phyloP scores from a whole-genome alignment of 257 asterid genomes.

The Thymus quinquecostatus region DNA sequence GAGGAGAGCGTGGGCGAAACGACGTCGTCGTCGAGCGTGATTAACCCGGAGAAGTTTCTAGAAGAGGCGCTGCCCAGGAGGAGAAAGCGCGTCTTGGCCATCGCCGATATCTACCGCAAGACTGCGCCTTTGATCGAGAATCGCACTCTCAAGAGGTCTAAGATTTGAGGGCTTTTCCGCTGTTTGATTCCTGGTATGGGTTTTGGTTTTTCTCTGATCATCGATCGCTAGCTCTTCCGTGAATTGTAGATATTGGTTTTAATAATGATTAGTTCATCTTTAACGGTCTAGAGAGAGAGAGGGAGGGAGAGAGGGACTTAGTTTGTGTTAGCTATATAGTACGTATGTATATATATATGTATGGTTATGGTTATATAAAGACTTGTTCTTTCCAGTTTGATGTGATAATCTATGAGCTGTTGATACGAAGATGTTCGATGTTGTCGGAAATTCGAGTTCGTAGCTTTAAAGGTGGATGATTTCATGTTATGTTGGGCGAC shows the following conservation, averaged over 20 bases:
- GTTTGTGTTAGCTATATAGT: not conserved
- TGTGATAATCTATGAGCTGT: not conserved
- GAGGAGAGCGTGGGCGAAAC: conserved; percentile 38
- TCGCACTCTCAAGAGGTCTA: conserved; percentile 23
- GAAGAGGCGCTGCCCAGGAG: conserved; percentile 42
- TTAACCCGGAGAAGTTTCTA: conserved; percentile 5
- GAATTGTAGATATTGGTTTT: conserved; percentile 22
- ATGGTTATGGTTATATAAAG: not conserved
- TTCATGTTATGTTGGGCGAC: conserved; percentile 2
- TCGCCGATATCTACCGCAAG: conserved; percentile 43
- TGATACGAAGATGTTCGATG: conserved; percentile 4
- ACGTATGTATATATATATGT: not conserved
- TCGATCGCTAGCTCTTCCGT: not conserved
- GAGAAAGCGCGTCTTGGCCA: conserved; percentile 36
- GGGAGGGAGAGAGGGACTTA: not conserved
- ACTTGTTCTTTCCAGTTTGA: conserved; percentile 1
- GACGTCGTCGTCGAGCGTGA: conserved; percentile 27
- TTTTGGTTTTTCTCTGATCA: not conserved
- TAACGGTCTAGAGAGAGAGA: conserved; percentile 11
- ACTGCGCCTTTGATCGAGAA: conserved; percentile 34
- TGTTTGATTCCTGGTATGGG: not conserved
- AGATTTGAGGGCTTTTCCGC: conserved; percentile 21
- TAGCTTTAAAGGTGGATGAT: conserved; percentile 1
- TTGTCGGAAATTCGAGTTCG: not conserved
- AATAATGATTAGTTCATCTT: not conserved